Base-by-base conservation (phyloP, 2,329 filamentous ascomycete genomes). In the Stachybotrys chlorohalonatus region DNA sequence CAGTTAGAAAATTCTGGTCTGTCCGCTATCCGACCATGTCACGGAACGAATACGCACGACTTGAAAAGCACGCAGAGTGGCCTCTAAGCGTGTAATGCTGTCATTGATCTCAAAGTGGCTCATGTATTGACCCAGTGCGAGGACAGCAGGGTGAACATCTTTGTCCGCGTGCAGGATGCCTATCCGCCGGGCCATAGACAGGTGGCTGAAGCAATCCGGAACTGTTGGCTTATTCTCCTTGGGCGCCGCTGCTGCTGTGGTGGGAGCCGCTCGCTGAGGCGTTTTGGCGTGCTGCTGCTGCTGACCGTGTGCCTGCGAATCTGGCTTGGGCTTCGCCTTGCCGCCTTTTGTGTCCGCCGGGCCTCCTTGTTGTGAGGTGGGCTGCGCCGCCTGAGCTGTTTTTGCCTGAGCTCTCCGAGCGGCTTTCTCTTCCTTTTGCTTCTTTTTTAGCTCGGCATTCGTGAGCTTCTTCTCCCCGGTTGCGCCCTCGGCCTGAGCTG, bases 71-170 rank as follows among this genome's bases (percentile, higher is more conserved):
- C 94, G 74, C 49, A 99, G 75, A 63, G 91, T 97, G 36, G 90
- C 88, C 59, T 96, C 86, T 63, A 95, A 86, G 59, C 94, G 82
- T 49, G 90, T 88, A 68, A 88, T 95, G 67, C 90, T 95, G 60
- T 95, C 94, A 64, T 88, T 91, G 56, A 99, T 84, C 45, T 85
- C 82, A 71, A 96, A 97, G 57, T 85, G 86, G 63, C 87, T 88
- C 80, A 97, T 91, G 71, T 96, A 90, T 68, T 97, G 82, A 8
- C 93, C 94, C 50, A 97, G 76, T 1, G 88, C 84, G 59, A 96
- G 75, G 2, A 99, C 85, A 1, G 89, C 85, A 3, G 92, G 91
- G 68, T 97, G 90, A 17, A 97, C 90, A 77, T 88, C 73, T 82
- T 86, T 74, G 81, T 89, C 77, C 75, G 89, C 68, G 58, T 81